Evolutionary conservation across 345 rosid genomes (phyloP).

Genomic region (Linum usitatissimum): DNA sequence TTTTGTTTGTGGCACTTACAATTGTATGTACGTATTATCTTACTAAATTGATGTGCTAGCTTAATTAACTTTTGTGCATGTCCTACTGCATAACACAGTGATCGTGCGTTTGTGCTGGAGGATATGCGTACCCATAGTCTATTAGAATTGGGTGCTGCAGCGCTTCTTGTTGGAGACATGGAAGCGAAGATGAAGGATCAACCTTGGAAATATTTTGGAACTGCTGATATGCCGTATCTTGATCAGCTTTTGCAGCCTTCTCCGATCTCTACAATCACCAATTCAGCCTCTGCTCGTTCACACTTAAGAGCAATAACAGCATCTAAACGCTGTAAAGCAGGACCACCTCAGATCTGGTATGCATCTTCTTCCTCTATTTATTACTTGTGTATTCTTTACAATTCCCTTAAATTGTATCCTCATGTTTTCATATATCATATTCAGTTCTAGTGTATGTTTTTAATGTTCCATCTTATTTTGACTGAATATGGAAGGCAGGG

Average conservation of each 20-base stretch:
- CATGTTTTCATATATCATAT: too few species aligned
- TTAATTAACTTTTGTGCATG: conserved; percentile 8
- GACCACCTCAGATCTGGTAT: conserved; percentile 79
- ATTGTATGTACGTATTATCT: not conserved
- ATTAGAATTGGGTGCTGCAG: conserved; percentile 93
- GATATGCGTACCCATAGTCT: conserved; percentile 62
- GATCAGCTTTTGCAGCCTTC: conserved; percentile 94
- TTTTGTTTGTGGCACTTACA: conserved; percentile 2
- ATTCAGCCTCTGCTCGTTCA: conserved; percentile 59
- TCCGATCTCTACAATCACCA: conserved; percentile 57
- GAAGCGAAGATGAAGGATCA: conserved; percentile 88
- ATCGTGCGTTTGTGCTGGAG: conserved; percentile 46
- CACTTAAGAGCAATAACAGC: conserved; percentile 88
- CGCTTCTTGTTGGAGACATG: conserved; percentile 87
- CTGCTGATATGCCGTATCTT: conserved; percentile 85
- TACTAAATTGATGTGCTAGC: not conserved
- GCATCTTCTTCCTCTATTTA: conserved; percentile 16
- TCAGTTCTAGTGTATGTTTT: not conserved
- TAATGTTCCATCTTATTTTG: not conserved
- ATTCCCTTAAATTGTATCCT: not conserved
- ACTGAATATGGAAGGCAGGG: not conserved
- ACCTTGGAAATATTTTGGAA: conserved; percentile 86
- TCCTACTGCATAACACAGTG: conserved; percentile 30
- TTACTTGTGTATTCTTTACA: conserved; percentile 15
- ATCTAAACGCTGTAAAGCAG: conserved; percentile 74